Percentiles rank a stretch among this genome's conserved stretches.
These are phyloP conservation scores for Plasmodium knowlesi DNA, from an alignment of 169 alveolate species.

Conservation along the genomic window DNA sequence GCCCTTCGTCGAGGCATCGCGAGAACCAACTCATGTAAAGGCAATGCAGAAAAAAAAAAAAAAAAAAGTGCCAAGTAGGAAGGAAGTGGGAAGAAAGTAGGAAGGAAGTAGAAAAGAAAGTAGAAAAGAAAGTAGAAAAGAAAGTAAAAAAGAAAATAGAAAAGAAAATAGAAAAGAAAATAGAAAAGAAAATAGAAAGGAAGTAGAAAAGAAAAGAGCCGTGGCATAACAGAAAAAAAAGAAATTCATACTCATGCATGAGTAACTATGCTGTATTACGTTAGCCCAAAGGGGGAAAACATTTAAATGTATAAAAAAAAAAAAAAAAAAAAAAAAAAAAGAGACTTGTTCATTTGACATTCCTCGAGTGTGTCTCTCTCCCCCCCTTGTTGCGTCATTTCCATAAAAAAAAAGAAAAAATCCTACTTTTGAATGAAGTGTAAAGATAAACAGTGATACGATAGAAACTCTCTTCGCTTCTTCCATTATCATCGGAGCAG, in stretches of 20 bases:
- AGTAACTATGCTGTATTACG: neutral
- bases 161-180: too few relatives aligned
- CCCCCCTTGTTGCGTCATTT: neutral
- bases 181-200: neutral
- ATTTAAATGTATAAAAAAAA: neutral
- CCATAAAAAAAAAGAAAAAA: too few relatives aligned
- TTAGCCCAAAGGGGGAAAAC: neutral
- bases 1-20: neutral
- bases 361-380: neutral
- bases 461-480: neutral
- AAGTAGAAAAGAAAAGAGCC: neutral
- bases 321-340: too few relatives aligned
- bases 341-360: neutral
- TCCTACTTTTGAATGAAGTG: neutral
- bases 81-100: too few relatives aligned
- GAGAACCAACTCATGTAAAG: neutral
- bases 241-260: neutral
- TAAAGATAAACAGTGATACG: neutral
- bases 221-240: neutral
- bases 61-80: too few relatives aligned
- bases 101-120: neutral
- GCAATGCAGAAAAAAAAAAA: neutral
- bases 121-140: neutral
- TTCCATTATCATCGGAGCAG: neutral
- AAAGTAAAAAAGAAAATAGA: neutral